phyloP scores from a whole-genome alignment of 768 basidiomycete species.

The Psilocybe azurescens region DNA sequence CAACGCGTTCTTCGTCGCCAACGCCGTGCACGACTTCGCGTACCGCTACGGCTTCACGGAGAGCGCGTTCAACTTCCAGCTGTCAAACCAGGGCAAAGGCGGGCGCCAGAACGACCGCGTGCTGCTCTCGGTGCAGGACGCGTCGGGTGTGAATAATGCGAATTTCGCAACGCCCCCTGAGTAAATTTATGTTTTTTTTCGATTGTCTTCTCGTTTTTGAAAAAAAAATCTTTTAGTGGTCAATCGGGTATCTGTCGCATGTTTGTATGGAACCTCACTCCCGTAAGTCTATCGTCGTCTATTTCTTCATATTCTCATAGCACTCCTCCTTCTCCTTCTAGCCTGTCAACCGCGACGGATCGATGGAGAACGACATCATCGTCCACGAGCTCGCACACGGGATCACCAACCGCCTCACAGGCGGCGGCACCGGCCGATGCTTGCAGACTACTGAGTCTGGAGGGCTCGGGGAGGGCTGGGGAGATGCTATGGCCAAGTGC shows the following conservation, averaged over 20 bases:
- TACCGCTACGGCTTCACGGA: slow-evolving; percentile 58
- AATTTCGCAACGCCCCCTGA: slow-evolving; percentile 50
- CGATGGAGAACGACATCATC: slow-evolving; percentile 64
- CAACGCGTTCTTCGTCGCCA: slow-evolving; percentile 60
- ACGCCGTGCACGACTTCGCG: slow-evolving; percentile 54
- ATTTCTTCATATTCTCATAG: not conserved
- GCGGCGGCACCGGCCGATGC: slow-evolving; percentile 63
- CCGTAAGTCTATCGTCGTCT: slow-evolving; percentile 8
- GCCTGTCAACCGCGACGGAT: slow-evolving; percentile 29
- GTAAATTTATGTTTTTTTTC: slow-evolving; percentile 25
- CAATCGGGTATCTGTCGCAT: slow-evolving; percentile 39
- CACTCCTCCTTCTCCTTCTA: not conserved
- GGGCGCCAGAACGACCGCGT: slow-evolving; percentile 58
- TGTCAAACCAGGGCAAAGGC: slow-evolving; percentile 58
- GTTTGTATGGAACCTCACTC: slow-evolving; percentile 32
- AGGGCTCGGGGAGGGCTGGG: slow-evolving; percentile 77
- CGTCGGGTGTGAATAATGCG: slow-evolving; percentile 49
- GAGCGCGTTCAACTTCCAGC: slow-evolving; percentile 53
- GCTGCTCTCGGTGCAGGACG: slow-evolving; percentile 57
- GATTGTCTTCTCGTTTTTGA: not conserved
- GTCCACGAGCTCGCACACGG: slow-evolving; percentile 57
- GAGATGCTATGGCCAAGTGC: slow-evolving; percentile 54
- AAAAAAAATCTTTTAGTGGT: slow-evolving; percentile 28
- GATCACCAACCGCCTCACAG: slow-evolving; percentile 53
- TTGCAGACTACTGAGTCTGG: slow-evolving; percentile 66